Base-by-base conservation (phyloP, 1,139 yeast genomes). In the Yamadazyma diospyri region DNA sequence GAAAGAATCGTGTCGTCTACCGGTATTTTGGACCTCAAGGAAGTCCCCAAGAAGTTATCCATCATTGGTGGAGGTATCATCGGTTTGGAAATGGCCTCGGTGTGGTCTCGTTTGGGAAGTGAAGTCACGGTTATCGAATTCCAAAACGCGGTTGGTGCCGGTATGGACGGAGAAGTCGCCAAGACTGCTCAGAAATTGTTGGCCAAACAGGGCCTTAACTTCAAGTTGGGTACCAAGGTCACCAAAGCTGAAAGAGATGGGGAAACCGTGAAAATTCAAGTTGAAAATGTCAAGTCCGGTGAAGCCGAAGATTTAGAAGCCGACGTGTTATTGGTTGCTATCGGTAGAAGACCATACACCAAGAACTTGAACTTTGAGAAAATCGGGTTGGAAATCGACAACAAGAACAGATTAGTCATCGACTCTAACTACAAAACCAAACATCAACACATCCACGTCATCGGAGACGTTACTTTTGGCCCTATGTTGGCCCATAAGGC, bases 401-500 rank as follows among this genome's bases (percentile, higher is more conserved):
- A 84, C 66, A 80, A 76, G 61, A 97, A 97, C 40, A 83, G 97
- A 61, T 72, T 92, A 54, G 92, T 94, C 38, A 89, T 94, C 56
- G 97, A 94, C 64, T 81, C 85, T 42, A 88, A 92, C 70, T 92
- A 77, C 77, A 83, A 86, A 68, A 85, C 98, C 50, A 89, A 85
- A 66, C 78, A 73, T 65, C 83, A 88, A 41, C 95, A 94, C 68
- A 89, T 94, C 57, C 86, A 95, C 64, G 95, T 88, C 52, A 87
- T 92, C 64, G 99, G 99, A 62, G 99, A 94, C 59, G 97, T 82
- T 40, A 94, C 98, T 29, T 92, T 86, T 51, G 98, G 98, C 51
- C 94, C 96, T 52, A 94, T 94, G 99, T 78, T 94, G 69, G 99
- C 99, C 44, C 99, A 94, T 77, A 94, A 94, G 76, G 99, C 99